Evolutionary conservation across 2,329 filamentous ascomycete genomes (phyloP), one percentile per base, ranked within the genome.

Genomic region (Colletotrichum tanaceti): DNA sequence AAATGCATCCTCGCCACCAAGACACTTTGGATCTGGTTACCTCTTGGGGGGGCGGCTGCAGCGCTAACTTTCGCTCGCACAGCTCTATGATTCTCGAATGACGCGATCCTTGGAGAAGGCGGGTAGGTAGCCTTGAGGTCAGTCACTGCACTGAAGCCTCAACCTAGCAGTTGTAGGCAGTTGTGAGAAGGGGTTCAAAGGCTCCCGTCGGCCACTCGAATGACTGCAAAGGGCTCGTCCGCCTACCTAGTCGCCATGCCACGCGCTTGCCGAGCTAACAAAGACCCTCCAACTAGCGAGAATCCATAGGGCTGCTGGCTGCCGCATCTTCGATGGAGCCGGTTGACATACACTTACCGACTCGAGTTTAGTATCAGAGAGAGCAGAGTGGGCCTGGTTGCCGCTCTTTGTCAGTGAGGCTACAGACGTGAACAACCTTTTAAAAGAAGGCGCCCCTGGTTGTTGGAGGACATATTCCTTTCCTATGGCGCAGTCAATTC

Each of bases 81-180:
- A 35, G 32, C 32, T 9, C 9, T 35, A 3, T 35, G 7, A 35
- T 35, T 35, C 32, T 35, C 32, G 32, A 35, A 35, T 35, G 1
- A 10, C 9, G 32, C 32, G 32, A 35, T 7, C 2, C n/a, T 10
- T 46, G n/a, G 18, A 10, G n/a, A 46, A 10, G 7, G 4, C n/a
- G n/a, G 5, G 0, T 13, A 10, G 5, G 0, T 13, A 10, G 7
- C 7, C n/a, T 10, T 1, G 9, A 24, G 13, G 2, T 24, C 16
- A 35, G 32, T 35, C 32, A 35, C 32, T 10, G 32, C 32, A 35
- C 32, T 35, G 32, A 18, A 20, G 22, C 38, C 13, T 39, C 4
- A 43, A 28, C 20, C 20, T 20, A 4, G 38, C 7, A 11, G 22
- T 18, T 13, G 38, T 46, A 24, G 46, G 24, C 16, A 10, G n/a